phyloP scores from a whole-genome alignment of 108 stramenopile genomes.

The Seminavis robusta region DNA sequence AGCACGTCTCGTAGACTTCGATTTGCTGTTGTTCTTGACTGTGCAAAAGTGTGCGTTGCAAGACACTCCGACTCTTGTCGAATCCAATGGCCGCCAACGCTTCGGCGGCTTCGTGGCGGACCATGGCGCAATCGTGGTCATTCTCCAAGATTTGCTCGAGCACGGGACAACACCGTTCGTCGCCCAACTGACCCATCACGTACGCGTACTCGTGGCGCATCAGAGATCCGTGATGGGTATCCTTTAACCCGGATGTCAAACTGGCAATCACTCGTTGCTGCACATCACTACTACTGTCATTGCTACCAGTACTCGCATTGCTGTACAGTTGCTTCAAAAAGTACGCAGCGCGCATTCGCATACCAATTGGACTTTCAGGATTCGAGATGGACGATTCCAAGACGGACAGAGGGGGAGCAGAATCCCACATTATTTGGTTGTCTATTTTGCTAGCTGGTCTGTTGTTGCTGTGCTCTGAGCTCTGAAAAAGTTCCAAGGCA shows the following conservation, averaged over 20 bases:
- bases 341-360: constrained; percentile 90
- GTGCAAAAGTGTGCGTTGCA: constrained; percentile 37
- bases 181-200: constrained; percentile 94
- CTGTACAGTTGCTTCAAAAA: constrained; percentile 40
- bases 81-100: constrained; percentile 85
- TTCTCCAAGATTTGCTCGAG: constrained; percentile 46
- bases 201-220: constrained; percentile 98
- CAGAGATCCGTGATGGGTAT: constrained; percentile 71
- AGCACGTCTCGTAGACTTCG: constrained; percentile 77
- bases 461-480: no score
- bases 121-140: constrained; percentile 85
- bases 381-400: constrained; percentile 40
- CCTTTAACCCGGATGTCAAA: constrained; percentile 48
- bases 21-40: constrained; percentile 4
- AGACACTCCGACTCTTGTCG: constrained; percentile 23
- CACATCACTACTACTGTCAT: neutral
- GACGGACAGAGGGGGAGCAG: constrained; percentile 51
- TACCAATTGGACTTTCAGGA: constrained; percentile 74
- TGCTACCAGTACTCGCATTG: constrained; percentile 1
- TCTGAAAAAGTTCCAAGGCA: no score
- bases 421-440: no score
- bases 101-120: constrained; percentile 97
- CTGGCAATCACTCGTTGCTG: no score
- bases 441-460: no score
- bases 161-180: constrained; percentile 47